phyloP scores from a whole-genome alignment of 257 asterid species.

The Solanum etuberosum region DNA sequence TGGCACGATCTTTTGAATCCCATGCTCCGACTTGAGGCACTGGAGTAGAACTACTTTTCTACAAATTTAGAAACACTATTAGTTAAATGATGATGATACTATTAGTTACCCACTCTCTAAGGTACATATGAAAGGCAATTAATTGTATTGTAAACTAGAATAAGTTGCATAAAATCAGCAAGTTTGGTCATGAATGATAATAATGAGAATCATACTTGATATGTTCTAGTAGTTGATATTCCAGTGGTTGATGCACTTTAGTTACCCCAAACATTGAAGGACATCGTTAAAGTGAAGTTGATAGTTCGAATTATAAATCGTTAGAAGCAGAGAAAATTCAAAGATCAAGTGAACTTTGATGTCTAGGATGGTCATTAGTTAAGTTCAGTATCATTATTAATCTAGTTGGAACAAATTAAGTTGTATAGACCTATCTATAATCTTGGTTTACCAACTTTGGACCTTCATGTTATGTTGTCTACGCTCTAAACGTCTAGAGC shows the following conservation, averaged over 20 bases:
- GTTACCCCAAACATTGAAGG: background rate
- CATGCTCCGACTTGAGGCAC: constrained; percentile 44
- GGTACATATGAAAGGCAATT: background rate
- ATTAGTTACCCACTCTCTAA: background rate
- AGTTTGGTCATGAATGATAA: background rate
- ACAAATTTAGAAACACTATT: background rate
- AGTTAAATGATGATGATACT: background rate
- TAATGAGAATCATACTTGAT: background rate
- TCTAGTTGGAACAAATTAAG: background rate
- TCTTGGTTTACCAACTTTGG: background rate
- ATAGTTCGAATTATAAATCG: background rate
- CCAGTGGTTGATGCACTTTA: background rate
- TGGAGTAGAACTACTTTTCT: constrained; percentile 10
- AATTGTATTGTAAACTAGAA: background rate
- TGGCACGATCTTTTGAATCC: constrained; percentile 37
- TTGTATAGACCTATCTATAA: background rate
- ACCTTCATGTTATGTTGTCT: background rate
- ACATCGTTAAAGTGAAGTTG: background rate
- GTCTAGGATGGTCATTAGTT: background rate
- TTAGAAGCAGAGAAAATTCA: no score
- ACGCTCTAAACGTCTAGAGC: background rate
- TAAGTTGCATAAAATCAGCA: background rate
- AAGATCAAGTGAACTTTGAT: no score
- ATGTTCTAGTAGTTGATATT: background rate
- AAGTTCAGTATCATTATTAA: background rate